Base-by-base conservation (phyloP, 1,139 yeast species). In the Scheffersomyces segobiensis region DNA sequence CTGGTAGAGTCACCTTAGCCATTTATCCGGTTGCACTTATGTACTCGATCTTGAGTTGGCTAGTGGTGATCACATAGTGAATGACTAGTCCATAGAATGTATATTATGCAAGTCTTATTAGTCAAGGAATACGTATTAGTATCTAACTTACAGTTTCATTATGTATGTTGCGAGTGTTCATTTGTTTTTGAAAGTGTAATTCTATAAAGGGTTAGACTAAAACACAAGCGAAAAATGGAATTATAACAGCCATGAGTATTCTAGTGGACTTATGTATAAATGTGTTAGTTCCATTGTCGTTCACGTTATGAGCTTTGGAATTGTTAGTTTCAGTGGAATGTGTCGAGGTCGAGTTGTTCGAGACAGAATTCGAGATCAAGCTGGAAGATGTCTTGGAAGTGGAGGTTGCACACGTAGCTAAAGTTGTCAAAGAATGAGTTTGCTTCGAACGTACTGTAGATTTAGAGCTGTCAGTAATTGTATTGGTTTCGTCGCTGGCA, bases 21-120 rank as follows among this genome's bases (percentile, higher is more conserved):
- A 81, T 89, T 14, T 91, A 88, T 67, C 97, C 97, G 0, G 87
- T 91, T n/a, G 88, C 86, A 1, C 78, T 91, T 60, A 87, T 90
- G 70, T 91, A 88, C 70, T 83, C 88, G 1, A 83, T 89, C 3
- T 78, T 91, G 59, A 87, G 93, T 39, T 91, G 96, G 96, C 76
- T 91, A 54, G 88, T 89, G 62, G 89, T 91, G 19, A 87, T 90
- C 56, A 86, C 91, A 24, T 88, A 74, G 67, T 17, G 3, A 10
- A 3, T 14, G 2, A 4, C 1, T 6, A 26, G 8, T 2, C 42
- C 8, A 12, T 32, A 7, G 3, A 8, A 32, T 32, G 17, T 12
- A 14, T 32, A 32, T 32, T 32, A 32, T 14, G 17, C 1, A 10
- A 32, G 42, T 32, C 12, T 17, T 32, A 32, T 32, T 32, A 7